Evolutionary conservation across 2,329 filamentous ascomycete species (phyloP), one percentile per base, ranked within the genome.

Genomic region (Fusarium torulosum): DNA sequence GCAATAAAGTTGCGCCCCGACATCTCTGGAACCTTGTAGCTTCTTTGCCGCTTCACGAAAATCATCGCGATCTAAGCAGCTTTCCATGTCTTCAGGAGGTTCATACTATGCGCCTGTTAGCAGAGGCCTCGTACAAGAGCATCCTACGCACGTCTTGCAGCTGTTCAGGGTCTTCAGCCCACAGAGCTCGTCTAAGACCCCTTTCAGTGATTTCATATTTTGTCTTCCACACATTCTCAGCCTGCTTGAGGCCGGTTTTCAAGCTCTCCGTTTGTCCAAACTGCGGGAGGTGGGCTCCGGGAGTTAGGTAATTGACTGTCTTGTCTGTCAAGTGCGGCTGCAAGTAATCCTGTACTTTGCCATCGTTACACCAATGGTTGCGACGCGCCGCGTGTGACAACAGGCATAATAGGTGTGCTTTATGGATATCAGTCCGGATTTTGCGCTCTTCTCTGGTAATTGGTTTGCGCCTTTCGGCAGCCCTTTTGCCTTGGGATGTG

Each of bases 1-100:
- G 76, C 96, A 98, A 73, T 96, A 97, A 0, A 99, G 78, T 76
- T 98, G 94, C 3, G 93, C 92, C 1, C 94, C 96, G 11, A 96
- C 84, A 76, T 99, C 96, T 67, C 94, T 88, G 10, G 95, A 98
- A 1, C 95, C 96, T 67, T 89, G 83, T 19, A 97, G 78, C 7
- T 80, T 86, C 61, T 82, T 85, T 1, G 94, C 93, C 29, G 91
- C 90, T 37, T 84, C 83, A 6, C 85, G 83, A 72, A 98, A 98
- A 67, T 96, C 93, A 1, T 84, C 80, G 59, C 86, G 89, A 27
- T 93, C 91, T 47, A 91, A 79, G 20, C 89, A 86, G 1, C 87
- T 83, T 72, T 96, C 93, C 49, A 88, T 81, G 56, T 92, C 87
- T 10, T 84, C 82, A 7, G 88, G 85, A 23, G 87, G 83, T 64